Evolutionary conservation across 2,329 filamentous ascomycete genomes (phyloP).

Genomic region (Ophiosphaerella korrae): DNA sequence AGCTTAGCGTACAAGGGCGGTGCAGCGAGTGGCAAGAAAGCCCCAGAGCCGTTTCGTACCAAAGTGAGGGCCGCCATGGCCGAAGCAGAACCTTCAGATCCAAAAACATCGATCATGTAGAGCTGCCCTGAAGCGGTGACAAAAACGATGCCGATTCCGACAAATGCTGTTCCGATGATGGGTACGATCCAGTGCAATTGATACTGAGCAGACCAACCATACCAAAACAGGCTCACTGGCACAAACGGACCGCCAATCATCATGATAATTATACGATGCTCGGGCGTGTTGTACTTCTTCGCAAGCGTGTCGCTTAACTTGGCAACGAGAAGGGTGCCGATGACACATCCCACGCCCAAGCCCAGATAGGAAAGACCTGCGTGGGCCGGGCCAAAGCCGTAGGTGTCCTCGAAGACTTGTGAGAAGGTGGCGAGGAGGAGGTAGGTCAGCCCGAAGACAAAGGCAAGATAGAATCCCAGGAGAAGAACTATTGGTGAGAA

Average conservation of each 20-base stretch:
- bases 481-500: too few relatives aligned
- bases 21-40: slow-evolving; percentile 6
- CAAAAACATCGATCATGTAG: slow-evolving; percentile 7
- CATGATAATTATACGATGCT: slow-evolving; percentile 48
- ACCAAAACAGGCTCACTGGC: slow-evolving; percentile 52
- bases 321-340: too few relatives aligned
- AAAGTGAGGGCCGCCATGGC: slow-evolving; percentile 3
- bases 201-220: slow-evolving; percentile 62
- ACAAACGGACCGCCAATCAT: slow-evolving; percentile 43
- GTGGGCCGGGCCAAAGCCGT: too few relatives aligned
- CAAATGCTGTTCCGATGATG: slow-evolving; percentile 57
- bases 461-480: too few relatives aligned
- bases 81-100: slow-evolving; percentile 3
- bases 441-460: too few relatives aligned
- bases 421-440: too few relatives aligned
- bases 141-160: slow-evolving; percentile 57
- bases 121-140: slow-evolving; percentile 50
- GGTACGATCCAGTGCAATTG: slow-evolving; percentile 62
- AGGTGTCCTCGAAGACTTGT: too few relatives aligned
- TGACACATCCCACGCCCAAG: too few relatives aligned
- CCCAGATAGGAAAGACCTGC: too few relatives aligned
- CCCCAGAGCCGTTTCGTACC: slow-evolving; percentile 1
- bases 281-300: slow-evolving; percentile 29
- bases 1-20: slow-evolving; percentile 4
- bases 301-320: too few relatives aligned